These are phyloP conservation scores for Phytophthora cryptogea DNA, from an alignment of 352 stramenopile species.

Conservation along the genomic window DNA sequence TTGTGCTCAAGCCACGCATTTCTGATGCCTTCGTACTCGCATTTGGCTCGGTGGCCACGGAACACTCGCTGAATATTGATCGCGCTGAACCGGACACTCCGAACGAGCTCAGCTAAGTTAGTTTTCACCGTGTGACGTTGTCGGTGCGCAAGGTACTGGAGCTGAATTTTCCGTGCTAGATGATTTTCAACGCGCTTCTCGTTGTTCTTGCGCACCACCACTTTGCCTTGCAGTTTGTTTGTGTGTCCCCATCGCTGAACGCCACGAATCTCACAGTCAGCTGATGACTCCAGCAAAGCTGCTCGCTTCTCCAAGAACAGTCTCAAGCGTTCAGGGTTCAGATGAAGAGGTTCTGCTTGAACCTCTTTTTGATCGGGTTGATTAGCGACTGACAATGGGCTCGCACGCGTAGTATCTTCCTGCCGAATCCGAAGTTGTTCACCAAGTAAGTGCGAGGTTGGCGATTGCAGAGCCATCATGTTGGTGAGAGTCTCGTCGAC, in stretches of 20 bases:
- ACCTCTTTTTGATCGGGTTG: conserved; percentile 3
- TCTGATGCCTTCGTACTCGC: conserved; percentile 33
- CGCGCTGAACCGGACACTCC: conserved; percentile 30
- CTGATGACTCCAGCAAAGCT: conserved; percentile 26
- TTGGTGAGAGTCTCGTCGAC: conserved; percentile 52
- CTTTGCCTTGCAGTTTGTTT: conserved; percentile 54
- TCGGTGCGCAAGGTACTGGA: conserved; percentile 51
- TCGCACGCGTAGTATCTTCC: conserved; percentile 39
- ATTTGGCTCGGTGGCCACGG: conserved; percentile 50
- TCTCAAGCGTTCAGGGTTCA: conserved; percentile 44
- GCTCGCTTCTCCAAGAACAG: conserved; percentile 43
- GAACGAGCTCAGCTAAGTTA: conserved; percentile 43
- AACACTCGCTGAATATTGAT: conserved; percentile 64
- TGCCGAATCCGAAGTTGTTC: conserved; percentile 61
- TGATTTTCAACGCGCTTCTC: conserved; percentile 44
- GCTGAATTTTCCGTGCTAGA: conserved; percentile 57
- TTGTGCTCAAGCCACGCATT: conserved; percentile 31
- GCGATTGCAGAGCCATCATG: conserved; percentile 36
- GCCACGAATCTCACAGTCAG: conserved; percentile 41
- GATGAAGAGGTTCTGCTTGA: conserved; percentile 12
- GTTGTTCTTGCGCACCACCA: conserved; percentile 51
- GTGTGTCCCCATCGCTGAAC: conserved; percentile 29
- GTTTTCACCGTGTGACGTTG: conserved; percentile 36
- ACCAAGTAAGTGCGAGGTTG: conserved; percentile 26
- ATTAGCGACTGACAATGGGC: not conserved